Conservation (phyloP, 805 yeast genomes). For the Kodamaea restingae region DNA sequence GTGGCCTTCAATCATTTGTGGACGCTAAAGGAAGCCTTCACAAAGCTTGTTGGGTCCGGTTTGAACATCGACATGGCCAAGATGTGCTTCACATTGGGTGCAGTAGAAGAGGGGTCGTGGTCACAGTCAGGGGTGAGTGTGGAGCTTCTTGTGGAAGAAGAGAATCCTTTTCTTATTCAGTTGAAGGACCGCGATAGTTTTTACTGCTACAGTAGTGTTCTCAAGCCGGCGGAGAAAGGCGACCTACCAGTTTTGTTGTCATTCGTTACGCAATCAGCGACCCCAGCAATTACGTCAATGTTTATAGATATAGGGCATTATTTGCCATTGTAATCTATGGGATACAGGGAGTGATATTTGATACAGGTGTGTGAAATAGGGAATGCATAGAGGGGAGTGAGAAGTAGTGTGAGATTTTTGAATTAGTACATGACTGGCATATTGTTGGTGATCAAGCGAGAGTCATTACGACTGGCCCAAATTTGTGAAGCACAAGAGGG, state of each 20-base stretch:
- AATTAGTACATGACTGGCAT: too few species aligned
- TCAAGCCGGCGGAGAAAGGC: background rate
- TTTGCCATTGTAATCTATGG: background rate
- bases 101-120: too few species aligned
- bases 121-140: too few species aligned
- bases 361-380: background rate
- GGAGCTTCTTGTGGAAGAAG: background rate
- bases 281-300: background rate
- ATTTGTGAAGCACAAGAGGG: too few species aligned
- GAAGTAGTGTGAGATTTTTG: too few species aligned
- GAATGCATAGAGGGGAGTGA: too few species aligned
- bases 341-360: background rate
- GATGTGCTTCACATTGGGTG: constrained; percentile 8
- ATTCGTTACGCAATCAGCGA: constrained; percentile 6
- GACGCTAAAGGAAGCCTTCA: constrained; percentile 78
- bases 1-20: constrained; percentile 54
- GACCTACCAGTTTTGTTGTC: constrained; percentile 10
- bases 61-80: constrained; percentile 14
- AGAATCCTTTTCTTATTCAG: constrained; percentile 4
- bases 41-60: constrained; percentile 66
- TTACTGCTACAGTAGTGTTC: constrained; percentile 8
- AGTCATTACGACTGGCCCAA: too few species aligned
- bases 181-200: constrained; percentile 3
- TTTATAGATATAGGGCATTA: background rate
- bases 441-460: too few species aligned